These are phyloP conservation scores for Nematocida parisii DNA, from an alignment of 371 early-diverging fungal species.

Conservation along the genomic window DNA sequence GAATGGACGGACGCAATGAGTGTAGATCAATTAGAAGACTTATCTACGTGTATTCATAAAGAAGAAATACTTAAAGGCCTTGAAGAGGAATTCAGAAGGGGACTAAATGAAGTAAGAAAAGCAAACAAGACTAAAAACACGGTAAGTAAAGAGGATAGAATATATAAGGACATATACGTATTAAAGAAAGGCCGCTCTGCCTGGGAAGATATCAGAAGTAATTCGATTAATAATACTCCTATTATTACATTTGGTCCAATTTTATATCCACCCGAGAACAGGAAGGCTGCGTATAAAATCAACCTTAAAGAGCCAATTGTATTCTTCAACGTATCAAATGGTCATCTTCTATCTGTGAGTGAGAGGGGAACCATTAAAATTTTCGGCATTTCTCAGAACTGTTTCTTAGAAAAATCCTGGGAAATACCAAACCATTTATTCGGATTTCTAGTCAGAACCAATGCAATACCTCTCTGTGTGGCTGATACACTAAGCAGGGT, in stretches of 20 bases:
- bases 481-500: conserved; percentile 9
- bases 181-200: conserved; percentile 7
- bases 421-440: conserved; percentile 43
- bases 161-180: conserved; percentile 9
- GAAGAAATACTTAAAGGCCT: conserved; percentile 49
- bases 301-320: conserved; percentile 33
- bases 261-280: neutral
- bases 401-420: conserved; percentile 38
- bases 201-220: conserved; percentile 32
- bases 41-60: conserved; percentile 14
- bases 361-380: conserved; percentile 28
- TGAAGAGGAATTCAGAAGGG: conserved; percentile 48
- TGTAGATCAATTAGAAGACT: conserved; percentile 8
- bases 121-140: neutral
- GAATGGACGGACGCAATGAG: conserved; percentile 2
- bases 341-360: conserved; percentile 9
- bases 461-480: conserved; percentile 26
- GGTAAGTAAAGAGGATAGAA: neutral
- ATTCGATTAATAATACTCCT: conserved; percentile 4
- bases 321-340: conserved; percentile 34
- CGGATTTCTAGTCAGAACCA: conserved; percentile 30
- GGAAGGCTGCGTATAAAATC: conserved; percentile 32
- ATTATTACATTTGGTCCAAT: neutral
- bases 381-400: neutral
- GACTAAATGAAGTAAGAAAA: conserved; percentile 30